These are phyloP conservation scores for Wickerhamiella alocasiicola DNA, from an alignment of 805 yeast species.

Conservation along the genomic window DNA sequence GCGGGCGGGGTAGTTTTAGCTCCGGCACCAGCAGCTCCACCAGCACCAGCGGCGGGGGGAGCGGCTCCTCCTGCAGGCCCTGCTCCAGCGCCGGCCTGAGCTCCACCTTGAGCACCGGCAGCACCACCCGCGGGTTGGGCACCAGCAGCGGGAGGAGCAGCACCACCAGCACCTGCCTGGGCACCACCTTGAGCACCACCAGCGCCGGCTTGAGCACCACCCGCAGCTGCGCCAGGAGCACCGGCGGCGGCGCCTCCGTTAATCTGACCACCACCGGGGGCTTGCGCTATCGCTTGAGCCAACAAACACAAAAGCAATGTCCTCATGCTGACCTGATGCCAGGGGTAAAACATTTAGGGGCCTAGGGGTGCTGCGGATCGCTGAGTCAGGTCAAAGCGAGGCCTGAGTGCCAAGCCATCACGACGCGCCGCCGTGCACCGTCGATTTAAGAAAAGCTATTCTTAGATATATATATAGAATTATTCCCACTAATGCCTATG, in stretches of 20 bases:
- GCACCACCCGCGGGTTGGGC: not conserved
- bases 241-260: not conserved
- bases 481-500: too few species aligned
- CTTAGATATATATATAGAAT: too few species aligned
- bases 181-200: not conserved
- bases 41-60: not conserved
- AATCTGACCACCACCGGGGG: slow-evolving; percentile 7
- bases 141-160: not conserved
- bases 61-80: not conserved
- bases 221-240: slow-evolving; percentile 9
- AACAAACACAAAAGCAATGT: slow-evolving; percentile 6
- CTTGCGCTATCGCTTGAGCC: slow-evolving; percentile 5
- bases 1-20: not conserved
- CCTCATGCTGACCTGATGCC: slow-evolving; percentile 11
- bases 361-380: too few species aligned
- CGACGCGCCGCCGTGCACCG: too few species aligned
- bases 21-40: not conserved
- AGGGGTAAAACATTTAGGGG: not conserved
- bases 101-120: not conserved
- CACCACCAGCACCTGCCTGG: too few species aligned
- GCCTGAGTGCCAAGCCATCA: too few species aligned
- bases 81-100: not conserved
- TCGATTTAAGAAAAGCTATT: too few species aligned
- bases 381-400: too few species aligned
- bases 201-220: slow-evolving; percentile 13